A percentile compares a stretch with the other conserved stretches of the same genome.
These are phyloP conservation scores for Penicillium coprophilum DNA, from an alignment of 495 filamentous ascomycete species.

Conservation along the genomic window DNA sequence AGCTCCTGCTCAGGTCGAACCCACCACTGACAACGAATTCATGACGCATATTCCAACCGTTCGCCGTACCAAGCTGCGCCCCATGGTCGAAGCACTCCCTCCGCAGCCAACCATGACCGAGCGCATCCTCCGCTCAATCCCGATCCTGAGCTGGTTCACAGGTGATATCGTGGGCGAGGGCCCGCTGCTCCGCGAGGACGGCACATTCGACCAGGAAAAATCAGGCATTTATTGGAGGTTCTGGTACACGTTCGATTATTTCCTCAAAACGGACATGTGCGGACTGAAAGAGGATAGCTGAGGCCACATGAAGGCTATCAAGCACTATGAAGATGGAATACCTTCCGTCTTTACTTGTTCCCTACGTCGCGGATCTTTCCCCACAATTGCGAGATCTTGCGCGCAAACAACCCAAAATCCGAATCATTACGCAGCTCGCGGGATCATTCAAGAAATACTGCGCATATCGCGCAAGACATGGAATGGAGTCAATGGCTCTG, in stretches of 20 bases:
- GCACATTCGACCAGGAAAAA: constrained; percentile 73
- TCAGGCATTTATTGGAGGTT: constrained; percentile 77
- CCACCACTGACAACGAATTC: constrained; percentile 45
- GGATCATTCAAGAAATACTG: neutral
- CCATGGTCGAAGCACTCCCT: constrained; percentile 58
- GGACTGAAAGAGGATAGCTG: constrained; percentile 51
- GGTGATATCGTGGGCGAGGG: constrained; percentile 78
- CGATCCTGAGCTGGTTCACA: constrained; percentile 66
- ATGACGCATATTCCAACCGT: constrained; percentile 53
- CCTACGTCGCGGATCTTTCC: neutral
- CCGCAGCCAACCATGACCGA: constrained; percentile 62
- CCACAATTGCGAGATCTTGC: no score
- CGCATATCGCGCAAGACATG: neutral
- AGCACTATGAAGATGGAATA: neutral
- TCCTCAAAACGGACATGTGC: constrained; percentile 51
- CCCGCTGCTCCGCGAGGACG: constrained; percentile 72
- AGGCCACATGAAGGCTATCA: neutral
- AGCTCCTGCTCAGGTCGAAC: constrained; percentile 24
- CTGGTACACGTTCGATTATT: constrained; percentile 49
- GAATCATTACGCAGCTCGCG: neutral
- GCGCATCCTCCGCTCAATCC: constrained; percentile 59
- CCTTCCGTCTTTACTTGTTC: neutral
- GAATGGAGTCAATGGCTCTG: neutral
- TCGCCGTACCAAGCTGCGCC: constrained; percentile 53
- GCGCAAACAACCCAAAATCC: neutral